phyloP scores from a whole-genome alignment of 75 land plant species.

The Adiantum capillusveneris region DNA sequence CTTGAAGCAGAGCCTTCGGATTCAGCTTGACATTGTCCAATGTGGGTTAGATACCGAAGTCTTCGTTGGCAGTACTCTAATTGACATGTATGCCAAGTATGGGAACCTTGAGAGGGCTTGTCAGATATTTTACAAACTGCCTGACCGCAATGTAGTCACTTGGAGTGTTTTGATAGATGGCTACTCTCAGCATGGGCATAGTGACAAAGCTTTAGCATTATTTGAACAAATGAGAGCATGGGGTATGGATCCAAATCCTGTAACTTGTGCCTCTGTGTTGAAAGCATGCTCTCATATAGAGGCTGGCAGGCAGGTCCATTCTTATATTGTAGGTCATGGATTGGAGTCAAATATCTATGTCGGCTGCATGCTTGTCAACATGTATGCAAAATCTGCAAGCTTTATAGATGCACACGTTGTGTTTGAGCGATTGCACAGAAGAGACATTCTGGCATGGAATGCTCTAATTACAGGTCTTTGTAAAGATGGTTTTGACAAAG shows the following conservation, averaged over 20 bases:
- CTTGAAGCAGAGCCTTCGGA: constrained; percentile 10
- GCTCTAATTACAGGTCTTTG: background rate
- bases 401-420: background rate
- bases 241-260: constrained; percentile 14
- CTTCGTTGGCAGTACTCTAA: constrained; percentile 24
- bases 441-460: constrained; percentile 1
- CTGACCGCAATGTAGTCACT: constrained; percentile 18
- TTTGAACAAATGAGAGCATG: constrained; percentile 14
- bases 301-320: constrained; percentile 3
- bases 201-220: constrained; percentile 1
- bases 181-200: constrained; percentile 8
- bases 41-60: constrained; percentile 26
- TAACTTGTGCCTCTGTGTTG: constrained; percentile 16
- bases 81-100: constrained; percentile 13
- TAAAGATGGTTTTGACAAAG: background rate
- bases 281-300: constrained; percentile 22
- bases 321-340: constrained; percentile 5
- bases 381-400: constrained; percentile 11
- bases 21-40: constrained; percentile 26
- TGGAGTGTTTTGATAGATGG: constrained; percentile 31
- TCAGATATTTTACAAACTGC: constrained; percentile 21
- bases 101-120: constrained; percentile 14
- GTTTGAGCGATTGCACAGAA: constrained; percentile 1
- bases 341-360: constrained; percentile 4
- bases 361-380: constrained; percentile 3